These are phyloP conservation scores for Penicillium soppii DNA, from an alignment of 495 filamentous ascomycete genomes.

Conservation along the genomic window DNA sequence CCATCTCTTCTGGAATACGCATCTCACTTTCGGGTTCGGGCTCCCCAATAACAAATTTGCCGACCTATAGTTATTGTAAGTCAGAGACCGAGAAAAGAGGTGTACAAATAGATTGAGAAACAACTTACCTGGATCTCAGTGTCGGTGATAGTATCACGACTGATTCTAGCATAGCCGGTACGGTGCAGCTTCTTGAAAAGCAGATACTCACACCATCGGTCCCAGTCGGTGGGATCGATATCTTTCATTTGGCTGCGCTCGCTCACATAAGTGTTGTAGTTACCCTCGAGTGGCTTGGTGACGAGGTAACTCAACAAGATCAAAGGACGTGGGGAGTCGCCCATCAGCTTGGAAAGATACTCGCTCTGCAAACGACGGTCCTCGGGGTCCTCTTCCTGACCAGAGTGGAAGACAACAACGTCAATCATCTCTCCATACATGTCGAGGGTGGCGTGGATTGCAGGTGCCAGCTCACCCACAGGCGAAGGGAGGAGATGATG, in stretches of 20 bases:
- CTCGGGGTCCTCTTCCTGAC: conserved; percentile 95
- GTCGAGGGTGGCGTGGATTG: conserved; percentile 93
- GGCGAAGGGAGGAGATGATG: conserved; percentile 94
- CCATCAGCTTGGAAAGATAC: conserved; percentile 89
- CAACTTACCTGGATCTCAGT: conserved; percentile 84
- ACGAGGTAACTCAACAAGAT: conserved; percentile 92
- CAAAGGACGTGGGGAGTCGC: conserved; percentile 71
- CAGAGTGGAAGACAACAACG: conserved; percentile 97
- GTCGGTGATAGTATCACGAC: conserved; percentile 88
- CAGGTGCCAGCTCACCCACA: conserved; percentile 91
- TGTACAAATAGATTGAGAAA: not conserved
- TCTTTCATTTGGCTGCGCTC: conserved; percentile 88
- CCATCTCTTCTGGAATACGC: conserved; percentile 62
- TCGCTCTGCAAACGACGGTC: conserved; percentile 86
- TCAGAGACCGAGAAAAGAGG: conserved; percentile 3
- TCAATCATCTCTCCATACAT: conserved; percentile 88
- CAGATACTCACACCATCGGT: conserved; percentile 99
- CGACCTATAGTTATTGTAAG: conserved; percentile 54
- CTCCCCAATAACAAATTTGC: conserved; percentile 87
- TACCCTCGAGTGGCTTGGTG: conserved; percentile 84
- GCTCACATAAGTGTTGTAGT: conserved; percentile 96
- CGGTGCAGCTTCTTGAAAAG: conserved; percentile 87
- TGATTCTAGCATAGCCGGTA: conserved; percentile 87
- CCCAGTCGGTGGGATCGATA: conserved; percentile 91
- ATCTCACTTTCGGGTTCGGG: conserved; percentile 58